phyloP scores from a whole-genome alignment of 2,329 filamentous ascomycete genomes.

The Cladophialophora bantiana region DNA sequence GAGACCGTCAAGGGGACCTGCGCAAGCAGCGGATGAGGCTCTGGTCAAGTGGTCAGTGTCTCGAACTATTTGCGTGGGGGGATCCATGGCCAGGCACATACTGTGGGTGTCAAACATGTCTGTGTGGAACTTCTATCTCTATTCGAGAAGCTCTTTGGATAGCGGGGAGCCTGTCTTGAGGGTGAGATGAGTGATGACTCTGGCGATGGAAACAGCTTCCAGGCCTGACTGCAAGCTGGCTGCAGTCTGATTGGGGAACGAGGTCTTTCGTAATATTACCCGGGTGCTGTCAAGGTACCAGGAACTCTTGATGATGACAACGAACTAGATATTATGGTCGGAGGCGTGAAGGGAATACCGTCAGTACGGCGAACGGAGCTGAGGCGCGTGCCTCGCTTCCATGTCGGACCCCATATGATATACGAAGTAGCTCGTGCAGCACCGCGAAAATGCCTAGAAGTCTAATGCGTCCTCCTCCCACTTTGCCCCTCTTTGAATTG shows the following conservation, averaged over 20 bases:
- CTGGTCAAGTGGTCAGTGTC: slow-evolving; percentile 52
- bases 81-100: slow-evolving; percentile 41
- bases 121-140: neutral
- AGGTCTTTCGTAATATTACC: neutral
- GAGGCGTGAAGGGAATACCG: neutral
- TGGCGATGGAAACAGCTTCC: neutral
- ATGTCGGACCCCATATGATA: slow-evolving; percentile 6
- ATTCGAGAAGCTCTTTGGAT: neutral
- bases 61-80: neutral
- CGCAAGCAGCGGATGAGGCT: slow-evolving; percentile 83
- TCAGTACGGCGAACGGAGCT: neutral
- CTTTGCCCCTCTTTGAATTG: slow-evolving; percentile 11
- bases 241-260: neutral
- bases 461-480: no score
- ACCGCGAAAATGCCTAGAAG: no score
- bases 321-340: neutral
- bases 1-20: slow-evolving; percentile 94
- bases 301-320: slow-evolving; percentile 8
- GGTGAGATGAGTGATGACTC: neutral
- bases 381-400: slow-evolving; percentile 30
- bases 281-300: slow-evolving; percentile 2
- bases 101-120: slow-evolving; percentile 56
- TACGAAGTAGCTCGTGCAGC: neutral
- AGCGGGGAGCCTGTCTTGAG: neutral
- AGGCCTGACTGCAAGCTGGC: neutral